Conservation (phyloP, 768 basidiomycete species). For the Terana coerulea region DNA sequence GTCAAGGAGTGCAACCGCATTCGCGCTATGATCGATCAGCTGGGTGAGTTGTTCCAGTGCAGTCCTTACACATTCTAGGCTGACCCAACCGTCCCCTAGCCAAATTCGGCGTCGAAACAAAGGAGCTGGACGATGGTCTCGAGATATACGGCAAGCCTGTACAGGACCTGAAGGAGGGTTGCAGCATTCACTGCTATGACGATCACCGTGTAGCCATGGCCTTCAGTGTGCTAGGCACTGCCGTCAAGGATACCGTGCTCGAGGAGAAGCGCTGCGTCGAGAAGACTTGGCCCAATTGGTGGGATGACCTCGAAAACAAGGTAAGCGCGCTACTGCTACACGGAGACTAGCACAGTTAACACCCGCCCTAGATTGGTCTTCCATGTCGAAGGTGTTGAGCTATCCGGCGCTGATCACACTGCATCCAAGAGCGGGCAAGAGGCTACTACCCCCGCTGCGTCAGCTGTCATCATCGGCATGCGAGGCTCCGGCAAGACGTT, state of each 20-base stretch:
- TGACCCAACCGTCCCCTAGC: constrained; percentile 38
- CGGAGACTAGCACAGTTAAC: constrained; percentile 6
- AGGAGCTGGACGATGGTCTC: constrained; percentile 90
- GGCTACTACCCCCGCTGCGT: constrained; percentile 37
- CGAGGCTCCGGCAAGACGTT: constrained; percentile 94
- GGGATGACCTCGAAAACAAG: constrained; percentile 97
- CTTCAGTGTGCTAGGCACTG: constrained; percentile 82
- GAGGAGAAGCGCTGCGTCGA: constrained; percentile 98
- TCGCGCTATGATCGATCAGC: constrained; percentile 92
- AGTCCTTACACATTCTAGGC: background rate
- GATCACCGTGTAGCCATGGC: constrained; percentile 99
- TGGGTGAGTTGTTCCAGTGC: constrained; percentile 52
- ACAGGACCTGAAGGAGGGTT: constrained; percentile 57
- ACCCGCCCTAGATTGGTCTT: constrained; percentile 74
- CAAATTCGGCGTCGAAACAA: constrained; percentile 92
- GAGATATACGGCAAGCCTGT: constrained; percentile 81
- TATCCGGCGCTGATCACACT: constrained; percentile 39
- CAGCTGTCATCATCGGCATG: constrained; percentile 89
- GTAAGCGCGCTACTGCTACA: constrained; percentile 34
- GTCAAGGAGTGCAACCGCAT: constrained; percentile 99
- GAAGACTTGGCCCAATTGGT: constrained; percentile 99
- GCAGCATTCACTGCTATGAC: constrained; percentile 92
- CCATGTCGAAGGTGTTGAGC: constrained; percentile 79
- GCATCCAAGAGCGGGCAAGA: constrained; percentile 40
- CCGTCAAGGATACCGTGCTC: constrained; percentile 70